These are phyloP conservation scores for Yamadazyma sp. DNA, from an alignment of 805 yeast species.

Conservation along the genomic window DNA sequence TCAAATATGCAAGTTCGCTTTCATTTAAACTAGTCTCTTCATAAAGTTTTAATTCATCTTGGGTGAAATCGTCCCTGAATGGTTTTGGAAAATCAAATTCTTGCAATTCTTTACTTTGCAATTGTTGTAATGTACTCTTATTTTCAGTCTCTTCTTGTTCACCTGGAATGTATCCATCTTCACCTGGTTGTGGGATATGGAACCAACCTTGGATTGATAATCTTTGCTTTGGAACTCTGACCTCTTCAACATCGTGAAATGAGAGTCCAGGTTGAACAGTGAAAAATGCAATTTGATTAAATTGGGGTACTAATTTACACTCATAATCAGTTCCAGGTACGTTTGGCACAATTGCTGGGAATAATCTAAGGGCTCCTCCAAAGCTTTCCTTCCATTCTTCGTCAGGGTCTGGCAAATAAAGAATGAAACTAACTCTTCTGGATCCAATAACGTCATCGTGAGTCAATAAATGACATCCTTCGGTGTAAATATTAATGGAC, in stretches of 20 bases:
- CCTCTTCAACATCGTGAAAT: constrained; percentile 98
- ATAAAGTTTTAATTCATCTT: constrained; percentile 33
- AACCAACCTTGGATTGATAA: constrained; percentile 98
- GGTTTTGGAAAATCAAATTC: constrained; percentile 82
- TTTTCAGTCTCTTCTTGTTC: constrained; percentile 80
- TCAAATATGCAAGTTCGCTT: constrained; percentile 49
- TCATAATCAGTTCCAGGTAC: constrained; percentile 81
- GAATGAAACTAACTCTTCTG: constrained; percentile 85
- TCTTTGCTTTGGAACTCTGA: constrained; percentile 84
- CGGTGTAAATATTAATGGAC: constrained; percentile 85
- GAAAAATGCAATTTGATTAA: constrained; percentile 94
- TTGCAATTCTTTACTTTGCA: constrained; percentile 71
- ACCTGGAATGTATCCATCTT: constrained; percentile 76
- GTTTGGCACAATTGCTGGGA: constrained; percentile 82
- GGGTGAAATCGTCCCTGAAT: constrained; percentile 40
- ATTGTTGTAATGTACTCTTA: constrained; percentile 70
- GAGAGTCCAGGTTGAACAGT: constrained; percentile 94
- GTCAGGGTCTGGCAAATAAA: constrained; percentile 92
- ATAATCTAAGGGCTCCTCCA: constrained; percentile 89
- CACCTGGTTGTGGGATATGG: constrained; percentile 94
- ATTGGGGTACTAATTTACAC: constrained; percentile 78
- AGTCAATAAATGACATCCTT: constrained; percentile 89
- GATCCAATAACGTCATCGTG: constrained; percentile 99
- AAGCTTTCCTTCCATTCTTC: constrained; percentile 83
- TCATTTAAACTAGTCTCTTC: constrained; percentile 12